phyloP scores from a whole-genome alignment of 2,329 filamentous ascomycete species.

The Phialemoniopsis sp. region DNA sequence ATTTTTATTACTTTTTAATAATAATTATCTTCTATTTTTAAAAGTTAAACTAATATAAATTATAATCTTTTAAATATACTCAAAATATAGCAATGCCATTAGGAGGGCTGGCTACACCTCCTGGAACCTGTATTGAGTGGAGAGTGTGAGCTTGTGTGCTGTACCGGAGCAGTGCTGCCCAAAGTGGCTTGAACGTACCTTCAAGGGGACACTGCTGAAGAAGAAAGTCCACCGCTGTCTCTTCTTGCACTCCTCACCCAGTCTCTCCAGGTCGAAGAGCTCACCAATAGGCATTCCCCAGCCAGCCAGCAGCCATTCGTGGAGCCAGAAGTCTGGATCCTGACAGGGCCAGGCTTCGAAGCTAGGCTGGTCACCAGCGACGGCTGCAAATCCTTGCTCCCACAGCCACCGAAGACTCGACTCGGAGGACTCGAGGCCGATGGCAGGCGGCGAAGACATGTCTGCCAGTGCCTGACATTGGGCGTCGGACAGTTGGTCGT shows the following conservation, averaged over 20 bases:
- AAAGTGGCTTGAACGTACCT: constrained; percentile 3
- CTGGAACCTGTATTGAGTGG: neutral
- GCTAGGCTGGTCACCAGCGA: constrained; percentile 50
- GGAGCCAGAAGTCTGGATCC: constrained; percentile 14
- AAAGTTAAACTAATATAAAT: too few relatives aligned
- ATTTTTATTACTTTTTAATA: constrained; percentile 52
- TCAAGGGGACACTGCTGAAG: constrained; percentile 8
- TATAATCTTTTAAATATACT: neutral
- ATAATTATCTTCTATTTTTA: constrained; percentile 52
- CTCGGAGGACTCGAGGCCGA: constrained; percentile 42
- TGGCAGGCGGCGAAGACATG: constrained; percentile 17
- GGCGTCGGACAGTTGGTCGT: constrained; percentile 28
- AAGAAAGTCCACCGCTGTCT: constrained; percentile 23
- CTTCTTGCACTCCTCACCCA: constrained; percentile 28
- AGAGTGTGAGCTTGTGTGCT: too few relatives aligned
- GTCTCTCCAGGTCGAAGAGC: constrained; percentile 35
- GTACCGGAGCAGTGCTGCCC: too few relatives aligned
- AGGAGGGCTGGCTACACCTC: constrained; percentile 4
- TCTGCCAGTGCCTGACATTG: constrained; percentile 29
- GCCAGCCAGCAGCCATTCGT: constrained; percentile 11
- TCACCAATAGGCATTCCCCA: constrained; percentile 28
- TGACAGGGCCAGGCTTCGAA: constrained; percentile 38
- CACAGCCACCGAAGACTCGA: constrained; percentile 52
- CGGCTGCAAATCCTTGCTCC: constrained; percentile 50
- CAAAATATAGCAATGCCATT: constrained; percentile 6